Base-by-base conservation (phyloP, 768 basidiomycete genomes). In the Boletus rex-veris region DNA sequence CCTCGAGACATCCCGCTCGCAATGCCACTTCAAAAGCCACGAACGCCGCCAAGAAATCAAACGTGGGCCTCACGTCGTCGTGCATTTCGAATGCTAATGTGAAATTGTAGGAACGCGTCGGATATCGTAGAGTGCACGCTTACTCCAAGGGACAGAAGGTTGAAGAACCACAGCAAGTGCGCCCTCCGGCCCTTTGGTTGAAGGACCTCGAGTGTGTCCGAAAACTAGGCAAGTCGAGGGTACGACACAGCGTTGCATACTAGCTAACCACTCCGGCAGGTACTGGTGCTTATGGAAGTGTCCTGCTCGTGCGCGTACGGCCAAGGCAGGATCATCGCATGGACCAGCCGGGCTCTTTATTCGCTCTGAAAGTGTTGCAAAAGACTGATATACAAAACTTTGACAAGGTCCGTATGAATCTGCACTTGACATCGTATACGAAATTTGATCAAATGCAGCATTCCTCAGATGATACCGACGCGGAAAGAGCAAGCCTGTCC, bases 361-460 rank as follows among this genome's bases (percentile, higher is more conserved):
- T 80, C 44, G 81, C 80, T 6, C 44, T 84, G 50, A 82, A 83
- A 57, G 69, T 71, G 0, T 53, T 76, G 28, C 64, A 58, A 30
- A 78, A 77, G 60, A 67, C 67, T 21, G 51, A 60, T 5, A 63
- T 75, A 36, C 73, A 72, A 12, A 54, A 61, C 16, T 50, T 58
- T n/a, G 74, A 75, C 45, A 53, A 57, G 18, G 69, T 72, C 48
- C 18, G 71, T 60, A 42, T 11, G 40, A 43, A 4, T 6, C 12
- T 1, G 2, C 12, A 2, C 11, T 16, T 21, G 36, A n/a, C 19
- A 24, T 33, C 38, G 38, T 37, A 28, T 39, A 30, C 54, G 42
- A 58, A 19, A 49, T 43, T 24, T 39, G 14, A 48, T 14, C 46
- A 2, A 11, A 35, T 10, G 19, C 39, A 73, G 74, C 45, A 55